Evolutionary conservation across 768 basidiomycete species (phyloP), one percentile per base, ranked within the genome.

Genomic region (Pilatotrama ljubarskyi): DNA sequence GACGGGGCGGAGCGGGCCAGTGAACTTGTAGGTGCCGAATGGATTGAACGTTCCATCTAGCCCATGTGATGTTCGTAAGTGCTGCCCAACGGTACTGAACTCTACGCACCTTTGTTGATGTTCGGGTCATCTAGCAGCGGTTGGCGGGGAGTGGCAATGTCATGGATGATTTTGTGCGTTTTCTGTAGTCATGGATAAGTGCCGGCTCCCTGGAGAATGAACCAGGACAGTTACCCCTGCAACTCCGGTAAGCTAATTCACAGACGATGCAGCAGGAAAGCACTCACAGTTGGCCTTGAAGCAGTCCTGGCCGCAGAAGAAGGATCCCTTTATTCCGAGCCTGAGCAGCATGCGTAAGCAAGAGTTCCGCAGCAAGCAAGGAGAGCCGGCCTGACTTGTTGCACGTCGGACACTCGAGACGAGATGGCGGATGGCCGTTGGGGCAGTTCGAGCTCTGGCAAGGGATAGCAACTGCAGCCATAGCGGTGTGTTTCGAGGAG

Each of bases 221-320:
- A 3, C n/a, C 2, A 18, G 24, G 24, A 1, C 9, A 55, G 15
- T 41, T 61, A 66, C 66, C 66, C 66, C 66, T 64, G 38, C 17
- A 25, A 13, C 0, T 18, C 9, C 7, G 24, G 18, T 35, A 40
- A 46, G 29, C 10, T 3, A 6, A n/a, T 6, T 8, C 2, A 11
- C 46, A 9, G 3, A n/a, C 4, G 35, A 13, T 43, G 26, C 13
- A 2, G 22, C 8, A 20, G 2, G 5, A 15, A 24, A 4, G 18
- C 6, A 80, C 94, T 79, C 73, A 95, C 96, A 98, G 73, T 84
- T 88, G 47, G 87, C 83, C 75, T 97, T 98, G 84, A 98, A 98
- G 76, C 96, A 98, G 51, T 91, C 93, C 74, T 98, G 96, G 24
- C 87, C 86, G 65, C 96, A 98, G 76, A 95, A 98, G 72, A 89